Conservation (phyloP, 2,329 filamentous ascomycete species). For the Colletotrichum melonis region DNA sequence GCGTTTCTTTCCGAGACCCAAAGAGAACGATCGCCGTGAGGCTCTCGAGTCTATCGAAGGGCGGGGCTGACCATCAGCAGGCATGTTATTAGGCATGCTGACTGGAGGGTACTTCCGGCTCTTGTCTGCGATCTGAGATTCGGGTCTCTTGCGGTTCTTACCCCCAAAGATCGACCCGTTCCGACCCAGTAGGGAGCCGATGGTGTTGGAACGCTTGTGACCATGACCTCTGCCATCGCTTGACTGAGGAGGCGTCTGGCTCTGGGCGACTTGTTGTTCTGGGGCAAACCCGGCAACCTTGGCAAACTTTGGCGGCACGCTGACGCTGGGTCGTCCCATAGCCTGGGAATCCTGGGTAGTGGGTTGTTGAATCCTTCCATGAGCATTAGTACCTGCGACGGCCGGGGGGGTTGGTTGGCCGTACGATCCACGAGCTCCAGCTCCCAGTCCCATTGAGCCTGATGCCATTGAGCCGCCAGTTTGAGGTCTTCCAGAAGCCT, state of each 20-base stretch:
- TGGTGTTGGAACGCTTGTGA: constrained; percentile 79
- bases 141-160: constrained; percentile 62
- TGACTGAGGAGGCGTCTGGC: constrained; percentile 29
- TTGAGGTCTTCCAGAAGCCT: constrained; percentile 70
- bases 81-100: constrained; percentile 83
- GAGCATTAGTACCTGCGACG: constrained; percentile 87
- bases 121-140: constrained; percentile 47
- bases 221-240: constrained; percentile 55
- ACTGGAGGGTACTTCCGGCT: constrained; percentile 85
- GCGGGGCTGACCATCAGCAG: constrained; percentile 67
- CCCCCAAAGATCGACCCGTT: constrained; percentile 85
- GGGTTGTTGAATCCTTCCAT: constrained; percentile 90
- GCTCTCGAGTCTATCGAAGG: constrained; percentile 77
- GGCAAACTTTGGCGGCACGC: constrained; percentile 68
- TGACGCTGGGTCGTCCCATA: constrained; percentile 71
- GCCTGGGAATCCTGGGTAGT: constrained; percentile 79
- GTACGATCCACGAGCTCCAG: constrained; percentile 75
- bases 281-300: constrained; percentile 67
- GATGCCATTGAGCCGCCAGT: constrained; percentile 87
- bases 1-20: constrained; percentile 76
- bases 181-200: constrained; percentile 86
- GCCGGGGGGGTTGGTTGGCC: constrained; percentile 89
- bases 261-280: constrained; percentile 52
- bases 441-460: constrained; percentile 70
- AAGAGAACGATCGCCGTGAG: constrained; percentile 76